phyloP scores from a whole-genome alignment of 495 filamentous ascomycete species.

The Umbilicaria muhlenbergii region DNA sequence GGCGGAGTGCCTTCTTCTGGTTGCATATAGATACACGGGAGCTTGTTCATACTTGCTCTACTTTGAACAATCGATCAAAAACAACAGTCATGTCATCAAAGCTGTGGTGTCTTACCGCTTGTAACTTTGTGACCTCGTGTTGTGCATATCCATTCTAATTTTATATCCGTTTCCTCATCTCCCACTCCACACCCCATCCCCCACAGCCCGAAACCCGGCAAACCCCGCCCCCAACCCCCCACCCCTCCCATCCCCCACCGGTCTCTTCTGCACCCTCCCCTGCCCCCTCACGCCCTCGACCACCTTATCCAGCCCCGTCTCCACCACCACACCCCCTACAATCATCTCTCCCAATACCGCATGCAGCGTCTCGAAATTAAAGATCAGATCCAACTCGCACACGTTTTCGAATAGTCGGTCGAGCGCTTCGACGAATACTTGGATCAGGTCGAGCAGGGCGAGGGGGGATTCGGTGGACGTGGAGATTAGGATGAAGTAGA shows the following conservation, averaged over 20 bases:
- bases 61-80: no score
- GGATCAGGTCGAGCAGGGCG: conserved; percentile 87
- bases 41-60: no score
- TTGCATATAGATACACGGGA: no score
- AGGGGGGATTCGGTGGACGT: conserved; percentile 96
- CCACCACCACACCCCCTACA: conserved; percentile 87
- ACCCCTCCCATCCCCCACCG: conserved; percentile 15
- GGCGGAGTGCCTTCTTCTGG: no score
- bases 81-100: no score
- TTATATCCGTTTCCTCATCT: conserved; percentile 5
- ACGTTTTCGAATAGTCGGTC: conserved; percentile 96
- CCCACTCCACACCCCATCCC: conserved; percentile 10
- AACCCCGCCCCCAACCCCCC: conserved; percentile 30
- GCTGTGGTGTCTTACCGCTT: background rate
- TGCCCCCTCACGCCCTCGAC: conserved; percentile 75
- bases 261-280: conserved; percentile 57
- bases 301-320: conserved; percentile 78
- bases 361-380: conserved; percentile 96
- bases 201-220: conserved; percentile 11
- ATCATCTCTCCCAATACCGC: conserved; percentile 87
- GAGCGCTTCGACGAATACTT: conserved; percentile 92
- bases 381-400: conserved; percentile 94
- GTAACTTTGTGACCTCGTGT: background rate
- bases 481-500: conserved; percentile 96
- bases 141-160: conserved; percentile 15